Evolutionary conservation across 2,329 filamentous ascomycete species (phyloP).

Genomic region (Talaromyces funiculosus): DNA sequence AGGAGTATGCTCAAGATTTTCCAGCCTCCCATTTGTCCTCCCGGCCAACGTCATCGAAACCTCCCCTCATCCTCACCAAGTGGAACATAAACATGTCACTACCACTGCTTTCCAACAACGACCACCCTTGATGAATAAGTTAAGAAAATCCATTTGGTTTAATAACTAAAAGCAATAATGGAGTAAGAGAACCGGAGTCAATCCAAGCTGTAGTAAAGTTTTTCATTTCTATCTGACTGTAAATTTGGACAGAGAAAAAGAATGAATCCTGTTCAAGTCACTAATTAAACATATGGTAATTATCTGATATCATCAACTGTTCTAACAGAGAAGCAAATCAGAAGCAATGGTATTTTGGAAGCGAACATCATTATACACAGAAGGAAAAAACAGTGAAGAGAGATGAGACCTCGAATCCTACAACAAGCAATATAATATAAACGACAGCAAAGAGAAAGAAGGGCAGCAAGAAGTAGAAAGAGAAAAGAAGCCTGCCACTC

Average conservation of each 20-base stretch:
- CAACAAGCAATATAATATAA: slow-evolving; percentile 7
- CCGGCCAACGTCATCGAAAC: no score
- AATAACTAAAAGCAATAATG: neutral
- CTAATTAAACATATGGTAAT: neutral
- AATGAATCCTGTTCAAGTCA: neutral
- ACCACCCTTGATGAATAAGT: neutral
- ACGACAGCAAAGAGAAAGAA: neutral
- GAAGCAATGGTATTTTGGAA: neutral
- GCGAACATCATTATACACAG: slow-evolving; percentile 5
- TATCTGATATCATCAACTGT: neutral
- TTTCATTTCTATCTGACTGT: neutral
- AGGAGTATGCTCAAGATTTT: neutral
- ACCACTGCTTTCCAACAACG: neutral
- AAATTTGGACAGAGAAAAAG: neutral
- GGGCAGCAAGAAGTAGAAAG: neutral
- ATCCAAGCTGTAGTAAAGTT: neutral
- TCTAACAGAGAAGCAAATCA: neutral
- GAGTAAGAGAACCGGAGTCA: neutral
- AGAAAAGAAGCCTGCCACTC: neutral
- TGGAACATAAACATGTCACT: neutral
- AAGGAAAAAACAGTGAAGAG: neutral
- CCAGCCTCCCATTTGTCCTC: neutral
- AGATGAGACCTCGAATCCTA: neutral
- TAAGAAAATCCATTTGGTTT: neutral
- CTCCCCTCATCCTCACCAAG: neutral